Conservation (phyloP, 139 green algal genomes). For the Tetradesmus lagerheimii region DNA sequence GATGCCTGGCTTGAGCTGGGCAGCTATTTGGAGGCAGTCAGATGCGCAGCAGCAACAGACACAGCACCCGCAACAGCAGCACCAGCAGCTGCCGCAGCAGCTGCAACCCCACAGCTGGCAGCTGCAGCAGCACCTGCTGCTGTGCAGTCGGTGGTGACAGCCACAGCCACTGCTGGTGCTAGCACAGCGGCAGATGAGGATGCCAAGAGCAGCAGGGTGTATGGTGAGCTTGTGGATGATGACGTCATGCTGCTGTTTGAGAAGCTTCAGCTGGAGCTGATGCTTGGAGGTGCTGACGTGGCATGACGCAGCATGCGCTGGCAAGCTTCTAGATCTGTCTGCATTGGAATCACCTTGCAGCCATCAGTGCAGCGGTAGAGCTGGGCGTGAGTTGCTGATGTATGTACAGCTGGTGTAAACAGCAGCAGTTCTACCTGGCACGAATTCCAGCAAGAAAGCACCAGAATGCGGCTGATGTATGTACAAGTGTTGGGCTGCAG, state of each 20-base stretch:
- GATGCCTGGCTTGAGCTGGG: slow-evolving; percentile 70
- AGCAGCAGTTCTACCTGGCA: too few relatives aligned
- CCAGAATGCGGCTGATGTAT: too few relatives aligned
- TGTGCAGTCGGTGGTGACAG: not conserved
- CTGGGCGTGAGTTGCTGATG: too few relatives aligned
- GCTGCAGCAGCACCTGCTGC: not conserved
- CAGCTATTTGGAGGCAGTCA: slow-evolving; percentile 53
- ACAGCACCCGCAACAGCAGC: not conserved
- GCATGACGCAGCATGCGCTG: not conserved
- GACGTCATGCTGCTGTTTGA: slow-evolving; percentile 48
- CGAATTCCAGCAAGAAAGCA: too few relatives aligned
- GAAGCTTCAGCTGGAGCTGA: slow-evolving; percentile 50
- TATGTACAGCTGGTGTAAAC: too few relatives aligned
- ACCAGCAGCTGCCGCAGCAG: slow-evolving; percentile 19
- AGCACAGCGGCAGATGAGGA: not conserved
- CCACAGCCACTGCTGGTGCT: not conserved
- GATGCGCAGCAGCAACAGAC: not conserved
- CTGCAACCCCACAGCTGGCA: not conserved
- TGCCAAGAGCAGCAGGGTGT: not conserved
- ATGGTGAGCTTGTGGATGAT: not conserved
- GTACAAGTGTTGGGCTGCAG: too few relatives aligned
- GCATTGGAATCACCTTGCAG: too few relatives aligned
- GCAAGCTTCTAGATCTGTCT: too few relatives aligned
- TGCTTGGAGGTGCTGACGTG: not conserved
- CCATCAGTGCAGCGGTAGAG: too few relatives aligned